These are phyloP conservation scores for Polygonum aviculare DNA, from an alignment of 148 eudicot species.

Conservation along the genomic window DNA sequence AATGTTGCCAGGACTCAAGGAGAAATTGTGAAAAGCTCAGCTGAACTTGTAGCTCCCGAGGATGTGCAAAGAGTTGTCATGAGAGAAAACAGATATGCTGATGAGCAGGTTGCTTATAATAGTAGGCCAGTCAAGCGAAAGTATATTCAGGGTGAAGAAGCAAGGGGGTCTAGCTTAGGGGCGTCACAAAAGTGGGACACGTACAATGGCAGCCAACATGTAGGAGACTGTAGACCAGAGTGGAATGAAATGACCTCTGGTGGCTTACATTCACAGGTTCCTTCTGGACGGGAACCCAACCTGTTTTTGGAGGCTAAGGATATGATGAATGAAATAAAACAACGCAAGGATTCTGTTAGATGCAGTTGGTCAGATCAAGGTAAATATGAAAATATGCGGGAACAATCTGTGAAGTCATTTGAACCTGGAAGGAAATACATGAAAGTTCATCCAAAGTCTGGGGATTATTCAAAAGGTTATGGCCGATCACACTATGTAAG, in stretches of 20 bases:
- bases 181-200: conserved; percentile 12
- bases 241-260: conserved; percentile 19
- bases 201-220: conserved; percentile 2
- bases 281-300: conserved; percentile 17
- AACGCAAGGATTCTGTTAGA: conserved; percentile 15
- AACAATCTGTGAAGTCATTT: conserved; percentile 13
- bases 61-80: conserved; percentile 14
- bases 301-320: conserved; percentile 17
- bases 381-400: conserved; percentile 17
- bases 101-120: conserved; percentile 16
- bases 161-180: conserved; percentile 12
- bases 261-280: conserved; percentile 15
- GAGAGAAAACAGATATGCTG: conserved; percentile 13
- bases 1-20: conserved; percentile 14
- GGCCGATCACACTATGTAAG: conserved; percentile 13
- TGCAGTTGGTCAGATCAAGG: conserved; percentile 14
- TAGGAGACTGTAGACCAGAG: conserved; percentile 17
- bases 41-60: conserved; percentile 16
- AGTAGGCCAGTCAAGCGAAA: conserved; percentile 20
- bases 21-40: conserved; percentile 23
- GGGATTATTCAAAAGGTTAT: conserved; percentile 15
- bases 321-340: conserved; percentile 17
- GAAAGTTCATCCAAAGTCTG: conserved; percentile 20
- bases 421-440: conserved; percentile 16
- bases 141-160: conserved; percentile 18